Evolutionary conservation across 805 yeast species (phyloP).

Genomic region (Saccharomycopsis fermentans): DNA sequence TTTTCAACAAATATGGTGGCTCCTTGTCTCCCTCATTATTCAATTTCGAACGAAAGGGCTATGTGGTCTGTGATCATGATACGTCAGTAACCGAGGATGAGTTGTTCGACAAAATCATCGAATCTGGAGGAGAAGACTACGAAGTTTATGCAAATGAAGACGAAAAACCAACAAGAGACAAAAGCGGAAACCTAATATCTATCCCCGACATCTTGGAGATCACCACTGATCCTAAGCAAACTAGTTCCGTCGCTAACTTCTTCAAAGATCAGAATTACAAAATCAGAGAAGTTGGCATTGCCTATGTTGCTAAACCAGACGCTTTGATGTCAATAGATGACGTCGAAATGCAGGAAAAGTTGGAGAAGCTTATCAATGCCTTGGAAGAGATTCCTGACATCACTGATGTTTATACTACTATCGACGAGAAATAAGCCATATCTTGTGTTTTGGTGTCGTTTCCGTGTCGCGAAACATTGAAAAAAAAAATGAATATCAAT

Average conservation of each 20-base stretch:
- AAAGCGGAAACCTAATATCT: conserved; percentile 7
- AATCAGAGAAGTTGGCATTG: conserved; percentile 63
- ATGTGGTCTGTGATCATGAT: conserved; percentile 41
- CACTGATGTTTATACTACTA: conserved; percentile 65
- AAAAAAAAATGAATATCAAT: not conserved
- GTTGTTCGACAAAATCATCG: conserved; percentile 65
- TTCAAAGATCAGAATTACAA: conserved; percentile 43
- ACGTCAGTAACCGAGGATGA: conserved; percentile 37
- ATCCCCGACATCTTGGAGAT: conserved; percentile 33
- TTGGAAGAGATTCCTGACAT: conserved; percentile 82
- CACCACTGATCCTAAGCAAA: conserved; percentile 52
- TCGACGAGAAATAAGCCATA: not conserved
- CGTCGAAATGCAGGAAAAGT: conserved; percentile 40
- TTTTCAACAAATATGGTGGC: conserved; percentile 60
- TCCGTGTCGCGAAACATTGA: too few relatives aligned
- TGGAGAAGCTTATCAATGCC: conserved; percentile 45
- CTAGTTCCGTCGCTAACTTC: conserved; percentile 49
- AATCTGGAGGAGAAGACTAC: conserved; percentile 70
- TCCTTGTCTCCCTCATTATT: conserved; percentile 68
- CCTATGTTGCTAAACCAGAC: conserved; percentile 55
- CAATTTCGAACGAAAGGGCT: conserved; percentile 72
- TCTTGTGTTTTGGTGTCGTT: not conserved
- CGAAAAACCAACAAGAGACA: conserved; percentile 28
- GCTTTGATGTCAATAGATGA: conserved; percentile 43
- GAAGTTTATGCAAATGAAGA: conserved; percentile 33